A percentile compares a stretch with the other conserved stretches of the same genome.
Conservation (phyloP, 2,329 filamentous ascomycete genomes). For the Fusarium algeriense region DNA sequence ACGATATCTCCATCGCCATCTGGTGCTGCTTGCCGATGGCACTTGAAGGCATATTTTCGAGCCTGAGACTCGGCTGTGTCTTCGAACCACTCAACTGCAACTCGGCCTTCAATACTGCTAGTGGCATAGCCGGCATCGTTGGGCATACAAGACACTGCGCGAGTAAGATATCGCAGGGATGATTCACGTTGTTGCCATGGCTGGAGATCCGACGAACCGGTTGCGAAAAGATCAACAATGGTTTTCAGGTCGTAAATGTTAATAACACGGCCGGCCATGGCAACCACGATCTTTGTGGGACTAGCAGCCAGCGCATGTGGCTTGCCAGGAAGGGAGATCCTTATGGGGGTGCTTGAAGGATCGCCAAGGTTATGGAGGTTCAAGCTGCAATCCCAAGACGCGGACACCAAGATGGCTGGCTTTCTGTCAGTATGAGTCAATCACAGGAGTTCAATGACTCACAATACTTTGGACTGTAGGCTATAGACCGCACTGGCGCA, state of each 20-base stretch:
- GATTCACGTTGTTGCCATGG: constrained; percentile 96
- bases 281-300: constrained; percentile 86
- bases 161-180: constrained; percentile 94
- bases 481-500: constrained; percentile 83
- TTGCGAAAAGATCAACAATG: constrained; percentile 67
- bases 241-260: constrained; percentile 91
- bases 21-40: constrained; percentile 81
- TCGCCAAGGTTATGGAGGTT: constrained; percentile 80
- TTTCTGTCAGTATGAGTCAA: constrained; percentile 28
- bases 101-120: constrained; percentile 91
- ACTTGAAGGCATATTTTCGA: constrained; percentile 98
- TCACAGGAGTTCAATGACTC: constrained; percentile 44
- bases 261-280: constrained; percentile 93
- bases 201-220: constrained; percentile 64
- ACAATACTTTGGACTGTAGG: constrained; percentile 82
- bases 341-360: constrained; percentile 67
- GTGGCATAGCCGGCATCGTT: constrained; percentile 95
- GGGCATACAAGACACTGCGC: constrained; percentile 95
- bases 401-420: constrained; percentile 81
- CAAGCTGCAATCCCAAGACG: constrained; percentile 92
- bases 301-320: constrained; percentile 87
- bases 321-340: constrained; percentile 82
- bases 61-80: constrained; percentile 87
- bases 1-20: constrained; percentile 80
- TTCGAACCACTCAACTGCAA: constrained; percentile 98